Evolutionary conservation across 805 yeast genomes (phyloP).

Genomic region (Barnettozyma salicaria): DNA sequence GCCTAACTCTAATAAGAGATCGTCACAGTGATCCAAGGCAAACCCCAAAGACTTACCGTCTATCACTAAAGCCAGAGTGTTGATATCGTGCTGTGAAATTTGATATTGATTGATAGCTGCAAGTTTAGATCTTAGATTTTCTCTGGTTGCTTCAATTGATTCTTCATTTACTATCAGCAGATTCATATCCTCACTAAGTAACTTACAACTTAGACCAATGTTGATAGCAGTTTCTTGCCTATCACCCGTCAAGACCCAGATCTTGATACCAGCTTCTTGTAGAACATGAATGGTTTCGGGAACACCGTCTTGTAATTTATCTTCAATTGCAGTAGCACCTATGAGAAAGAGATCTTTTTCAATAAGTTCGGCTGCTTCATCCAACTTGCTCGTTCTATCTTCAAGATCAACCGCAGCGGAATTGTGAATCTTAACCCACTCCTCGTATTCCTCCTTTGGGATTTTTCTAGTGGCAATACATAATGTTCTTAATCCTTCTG

Average conservation of each 20-base stretch:
- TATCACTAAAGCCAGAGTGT: slow-evolving; percentile 81
- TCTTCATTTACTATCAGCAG: slow-evolving; percentile 85
- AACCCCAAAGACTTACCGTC: slow-evolving; percentile 88
- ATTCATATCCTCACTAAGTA: slow-evolving; percentile 94
- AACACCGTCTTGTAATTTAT: slow-evolving; percentile 95
- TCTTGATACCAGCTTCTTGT: slow-evolving; percentile 93
- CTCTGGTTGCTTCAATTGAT: slow-evolving; percentile 64
- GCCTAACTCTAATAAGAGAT: slow-evolving; percentile 70
- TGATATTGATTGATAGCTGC: slow-evolving; percentile 66
- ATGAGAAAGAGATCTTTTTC: slow-evolving; percentile 73
- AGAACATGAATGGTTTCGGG: slow-evolving; percentile 95
- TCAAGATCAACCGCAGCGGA: slow-evolving; percentile 80
- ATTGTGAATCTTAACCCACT: slow-evolving; percentile 63
- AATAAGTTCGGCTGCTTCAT: slow-evolving; percentile 82
- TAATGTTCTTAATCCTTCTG: slow-evolving; percentile 89
- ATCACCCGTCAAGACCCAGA: slow-evolving; percentile 98
- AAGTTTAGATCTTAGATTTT: slow-evolving; percentile 68
- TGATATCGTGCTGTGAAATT: slow-evolving; percentile 58
- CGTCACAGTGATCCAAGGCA: slow-evolving; percentile 84
- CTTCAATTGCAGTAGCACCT: slow-evolving; percentile 99
- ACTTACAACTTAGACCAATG: slow-evolving; percentile 96
- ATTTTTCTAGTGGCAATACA: slow-evolving; percentile 85
- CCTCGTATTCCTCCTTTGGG: slow-evolving; percentile 67
- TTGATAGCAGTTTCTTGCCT: slow-evolving; percentile 98
- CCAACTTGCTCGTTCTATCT: slow-evolving; percentile 69